These are phyloP conservation scores for Candida parachauliodes DNA, from an alignment of 805 yeast genomes.

Conservation along the genomic window DNA sequence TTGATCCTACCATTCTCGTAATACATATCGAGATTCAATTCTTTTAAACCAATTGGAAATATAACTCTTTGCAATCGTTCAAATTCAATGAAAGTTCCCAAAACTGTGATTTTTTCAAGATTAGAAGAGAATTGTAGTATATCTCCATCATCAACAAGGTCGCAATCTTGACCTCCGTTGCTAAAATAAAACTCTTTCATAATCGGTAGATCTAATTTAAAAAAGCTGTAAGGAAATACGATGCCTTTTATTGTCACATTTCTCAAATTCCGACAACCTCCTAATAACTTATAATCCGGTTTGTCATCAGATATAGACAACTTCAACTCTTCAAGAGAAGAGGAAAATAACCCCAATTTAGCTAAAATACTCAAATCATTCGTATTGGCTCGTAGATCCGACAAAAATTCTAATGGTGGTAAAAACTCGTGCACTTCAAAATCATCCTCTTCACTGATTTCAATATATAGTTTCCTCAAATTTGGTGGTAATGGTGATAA, in stretches of 20 bases:
- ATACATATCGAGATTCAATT: not conserved
- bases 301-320: not conserved
- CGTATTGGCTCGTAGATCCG: not conserved
- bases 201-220: not conserved
- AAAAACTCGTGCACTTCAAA: not conserved
- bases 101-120: not conserved
- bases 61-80: not conserved
- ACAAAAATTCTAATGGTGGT: not conserved
- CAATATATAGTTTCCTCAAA: not conserved
- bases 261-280: not conserved
- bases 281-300: not conserved
- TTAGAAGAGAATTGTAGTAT: not conserved
- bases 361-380: not conserved
- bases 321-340: not conserved
- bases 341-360: not conserved
- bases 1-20: not conserved
- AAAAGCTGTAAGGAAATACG: not conserved
- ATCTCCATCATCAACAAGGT: not conserved
- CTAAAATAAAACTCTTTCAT: not conserved
- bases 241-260: not conserved
- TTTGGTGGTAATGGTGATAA: not conserved
- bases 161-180: not conserved
- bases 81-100: not conserved
- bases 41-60: not conserved
- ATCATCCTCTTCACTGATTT: not conserved